Evolutionary conservation across 176 grass and related monocot genomes (phyloP).

Genomic region (Thinopyrum elongatum): DNA sequence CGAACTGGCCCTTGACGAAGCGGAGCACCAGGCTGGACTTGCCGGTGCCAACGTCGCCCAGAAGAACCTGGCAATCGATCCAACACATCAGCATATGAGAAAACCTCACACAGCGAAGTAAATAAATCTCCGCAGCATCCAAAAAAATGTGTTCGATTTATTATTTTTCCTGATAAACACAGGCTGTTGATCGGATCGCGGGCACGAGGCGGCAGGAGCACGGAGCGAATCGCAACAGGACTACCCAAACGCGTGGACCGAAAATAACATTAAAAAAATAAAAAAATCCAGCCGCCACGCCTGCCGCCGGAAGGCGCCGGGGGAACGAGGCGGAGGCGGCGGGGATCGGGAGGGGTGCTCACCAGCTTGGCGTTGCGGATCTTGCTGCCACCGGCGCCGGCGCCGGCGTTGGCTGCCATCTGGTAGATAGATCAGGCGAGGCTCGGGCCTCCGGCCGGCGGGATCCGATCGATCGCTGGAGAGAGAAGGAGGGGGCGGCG

Average conservation of each 20-base stretch:
- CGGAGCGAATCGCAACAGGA: not conserved
- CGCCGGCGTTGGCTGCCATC: conserved; percentile 45
- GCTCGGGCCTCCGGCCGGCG: not conserved
- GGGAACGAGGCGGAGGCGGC: not conserved
- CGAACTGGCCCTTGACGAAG: conserved; percentile 97
- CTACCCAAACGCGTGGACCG: not conserved
- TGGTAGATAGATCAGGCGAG: conserved; percentile 30
- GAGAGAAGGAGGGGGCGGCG: not conserved
- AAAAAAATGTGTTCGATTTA: not conserved
- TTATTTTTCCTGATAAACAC: not conserved
- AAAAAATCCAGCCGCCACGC: not conserved
- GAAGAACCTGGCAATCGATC: conserved; percentile 61
- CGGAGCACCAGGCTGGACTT: conserved; percentile 93
- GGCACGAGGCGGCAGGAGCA: not conserved
- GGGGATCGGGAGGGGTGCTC: conserved; percentile 18
- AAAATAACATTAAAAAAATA: not conserved
- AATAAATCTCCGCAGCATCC: not conserved
- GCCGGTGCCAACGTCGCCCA: conserved; percentile 86
- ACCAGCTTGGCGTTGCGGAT: conserved; percentile 83
- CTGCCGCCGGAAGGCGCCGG: no score
- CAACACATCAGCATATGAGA: not conserved
- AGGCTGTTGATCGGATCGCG: not conserved
- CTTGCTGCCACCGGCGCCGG: conserved; percentile 39
- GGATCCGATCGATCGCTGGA: not conserved
- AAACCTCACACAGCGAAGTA: not conserved